Base-by-base conservation (phyloP, 805 yeast genomes). In the Cyberlindnera mrakii region DNA sequence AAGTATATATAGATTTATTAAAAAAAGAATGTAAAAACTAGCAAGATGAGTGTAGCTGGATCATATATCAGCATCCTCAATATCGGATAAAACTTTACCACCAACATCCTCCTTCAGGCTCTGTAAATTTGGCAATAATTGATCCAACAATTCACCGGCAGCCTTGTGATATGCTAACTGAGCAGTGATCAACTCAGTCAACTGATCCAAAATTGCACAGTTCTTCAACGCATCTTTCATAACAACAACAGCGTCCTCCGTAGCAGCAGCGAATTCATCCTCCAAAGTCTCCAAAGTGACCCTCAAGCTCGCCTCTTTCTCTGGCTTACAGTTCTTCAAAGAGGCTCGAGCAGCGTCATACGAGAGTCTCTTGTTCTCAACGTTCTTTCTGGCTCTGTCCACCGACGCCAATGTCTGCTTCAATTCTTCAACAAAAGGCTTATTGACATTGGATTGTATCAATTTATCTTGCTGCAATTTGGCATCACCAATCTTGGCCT, bases 261-360 rank as follows among this genome's bases (percentile, higher is more conserved):
- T 88, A 19, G 90, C 83, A 53, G 85, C 86, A 37, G 93, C 95
- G 62, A 87, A 87, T 57, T 84, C 90, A 57, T 87, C 96, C 67
- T 87, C 96, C 40, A 87, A 80, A 48, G 81, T 77, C 64, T 87
- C 95, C 75, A 87, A 81, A 50, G 79, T 76, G 39, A 81, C 84
- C 55, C 90, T 73, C 47, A 83, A 74, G 39, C 80, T 80, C 15
- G 90, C 87, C 58, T 82, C 83, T 64, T 80, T 80, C 53, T 76
- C 82, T 18, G 84, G 82, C 50, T 59, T 64, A 30, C 79, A 79
- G 39, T 63, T 57, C 54, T 69, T 72, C 43, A 70, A 48, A 30
- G 69, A 66, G 17, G 80, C 64, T 67, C 93, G 75, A 40, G 91
- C 85, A 50, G 88, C 80, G 61, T 87, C 96, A 50, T 87, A 84